Evolutionary conservation across 2,329 filamentous ascomycete species (phyloP).

Genomic region (Endocalyx cinctus): DNA sequence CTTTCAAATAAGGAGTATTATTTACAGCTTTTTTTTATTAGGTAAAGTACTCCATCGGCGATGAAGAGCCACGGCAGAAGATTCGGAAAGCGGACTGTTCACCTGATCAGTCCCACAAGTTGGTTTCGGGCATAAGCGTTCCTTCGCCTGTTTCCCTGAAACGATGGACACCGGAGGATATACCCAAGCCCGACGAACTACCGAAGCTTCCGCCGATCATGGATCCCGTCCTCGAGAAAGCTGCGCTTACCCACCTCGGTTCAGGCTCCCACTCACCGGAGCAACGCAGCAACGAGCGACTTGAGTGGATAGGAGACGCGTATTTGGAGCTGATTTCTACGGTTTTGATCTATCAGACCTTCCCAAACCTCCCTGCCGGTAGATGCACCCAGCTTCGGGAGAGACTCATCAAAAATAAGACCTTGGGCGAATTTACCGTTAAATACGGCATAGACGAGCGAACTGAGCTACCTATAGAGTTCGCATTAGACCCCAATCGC

Average conservation of each 20-base stretch:
- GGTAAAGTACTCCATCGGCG: too few relatives aligned
- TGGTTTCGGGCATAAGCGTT: too few relatives aligned
- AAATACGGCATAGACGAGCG: constrained; percentile 67
- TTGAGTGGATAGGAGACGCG: constrained; percentile 87
- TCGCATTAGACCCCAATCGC: constrained; percentile 29
- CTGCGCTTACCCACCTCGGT: constrained; percentile 65
- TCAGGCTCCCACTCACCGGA: constrained; percentile 28
- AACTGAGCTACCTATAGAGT: constrained; percentile 51
- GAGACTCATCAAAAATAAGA: constrained; percentile 73
- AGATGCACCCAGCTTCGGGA: constrained; percentile 74
- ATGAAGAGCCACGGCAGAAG: constrained; percentile 6
- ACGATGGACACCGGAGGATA: constrained; percentile 47
- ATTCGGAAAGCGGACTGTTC: constrained; percentile 1
- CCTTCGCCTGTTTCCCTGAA: constrained; percentile 28
- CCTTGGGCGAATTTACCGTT: constrained; percentile 63
- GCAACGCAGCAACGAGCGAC: constrained; percentile 65
- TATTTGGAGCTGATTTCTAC: constrained; percentile 76
- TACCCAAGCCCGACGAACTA: constrained; percentile 34
- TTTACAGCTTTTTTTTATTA: too few relatives aligned
- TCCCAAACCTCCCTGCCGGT: constrained; percentile 60
- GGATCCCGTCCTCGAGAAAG: constrained; percentile 54
- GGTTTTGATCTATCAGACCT: constrained; percentile 69
- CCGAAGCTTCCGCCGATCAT: constrained; percentile 59
- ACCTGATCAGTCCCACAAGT: constrained; percentile 19
- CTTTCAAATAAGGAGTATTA: too few relatives aligned